A percentile compares a stretch with the other conserved stretches of the same genome.
These are phyloP conservation scores for Pelargonium fulgidum DNA, from an alignment of 441 rosid species.

Conservation along the genomic window DNA sequence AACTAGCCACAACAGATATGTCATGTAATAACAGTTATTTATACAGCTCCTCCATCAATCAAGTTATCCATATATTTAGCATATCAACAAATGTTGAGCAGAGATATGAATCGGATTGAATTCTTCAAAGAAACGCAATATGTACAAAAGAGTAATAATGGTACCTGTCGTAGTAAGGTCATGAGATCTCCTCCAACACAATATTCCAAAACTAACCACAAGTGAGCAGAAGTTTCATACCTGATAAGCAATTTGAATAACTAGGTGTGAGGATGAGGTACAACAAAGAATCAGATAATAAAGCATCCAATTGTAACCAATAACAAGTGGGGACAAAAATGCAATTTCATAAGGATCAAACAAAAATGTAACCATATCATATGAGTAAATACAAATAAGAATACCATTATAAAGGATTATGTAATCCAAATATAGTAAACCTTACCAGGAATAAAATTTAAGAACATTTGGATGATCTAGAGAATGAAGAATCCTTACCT, in stretches of 20 bases:
- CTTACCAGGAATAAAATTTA: slow-evolving; percentile 81
- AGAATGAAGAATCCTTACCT: slow-evolving; percentile 89
- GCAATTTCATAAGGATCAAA: neutral
- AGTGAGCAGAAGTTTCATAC: slow-evolving; percentile 94
- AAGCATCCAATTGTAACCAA: neutral
- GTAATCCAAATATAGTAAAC: neutral
- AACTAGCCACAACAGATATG: neutral
- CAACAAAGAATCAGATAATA: neutral
- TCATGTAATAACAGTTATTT: neutral
- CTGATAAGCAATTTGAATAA: slow-evolving; percentile 30
- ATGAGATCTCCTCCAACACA: slow-evolving; percentile 93
- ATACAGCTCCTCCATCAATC: neutral
- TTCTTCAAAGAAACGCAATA: slow-evolving; percentile 5
- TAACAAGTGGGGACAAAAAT: no score
- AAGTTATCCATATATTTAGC: neutral
- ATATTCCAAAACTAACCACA: slow-evolving; percentile 95
- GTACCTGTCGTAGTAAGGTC: slow-evolving; percentile 81
- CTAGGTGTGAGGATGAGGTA: neutral
- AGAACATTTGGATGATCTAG: slow-evolving; percentile 70
- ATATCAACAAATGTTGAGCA: neutral
- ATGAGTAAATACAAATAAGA: neutral
- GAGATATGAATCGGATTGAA: neutral
- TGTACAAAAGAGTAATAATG: slow-evolving; percentile 5
- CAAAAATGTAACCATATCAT: neutral
- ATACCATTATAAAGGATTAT: neutral